Evolutionary conservation across 371 early-diverging fungal genomes (phyloP), one percentile per base, ranked within the genome.

Genomic region (Mycotypha africana): DNA sequence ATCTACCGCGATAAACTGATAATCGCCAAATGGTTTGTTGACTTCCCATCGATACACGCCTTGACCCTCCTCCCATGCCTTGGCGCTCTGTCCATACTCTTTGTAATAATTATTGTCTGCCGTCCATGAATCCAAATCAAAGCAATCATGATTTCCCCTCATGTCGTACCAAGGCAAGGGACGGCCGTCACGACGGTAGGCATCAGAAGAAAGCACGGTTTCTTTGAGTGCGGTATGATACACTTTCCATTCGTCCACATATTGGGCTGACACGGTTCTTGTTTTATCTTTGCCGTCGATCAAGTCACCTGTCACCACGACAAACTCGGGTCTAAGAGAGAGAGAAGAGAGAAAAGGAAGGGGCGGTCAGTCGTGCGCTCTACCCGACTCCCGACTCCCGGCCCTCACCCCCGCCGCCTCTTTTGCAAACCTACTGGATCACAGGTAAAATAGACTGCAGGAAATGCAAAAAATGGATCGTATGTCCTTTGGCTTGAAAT

Each of bases 111-210:
- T 91, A 23, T 71, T 62, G 4, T 70, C 51, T 30, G 82, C 71
- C 16, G 73, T 51, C 72, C 78, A 85, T 6, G 63, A 68, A 11
- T 70, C 74, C 14, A 92, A 74, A 52, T 92, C 79, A 62, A 92
- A 93, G 60, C 87, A 87, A 49, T 91, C 91, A 55, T 91, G 89
- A 47, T 90, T 87, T 2, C 89, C 95, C 21, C 95, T 76, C 63
- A 87, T 78, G 63, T 94, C 96, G 59, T 81, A 88, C 82, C 88
- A 93, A 51, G 57, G 60, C 4, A 32, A 19, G n/a, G n/a, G n/a
- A n/a, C n/a, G n/a, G n/a, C n/a, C n/a, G n/a, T n/a, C n/a, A n/a
- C n/a, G n/a, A n/a, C n/a, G n/a, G n/a, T n/a, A n/a, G n/a, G n/a
- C n/a, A n/a, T n/a, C n/a, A n/a, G 42, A 42, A 10, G 21, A 31